Base-by-base conservation (phyloP, 257 asterid genomes). In the Nemophila menziesii region DNA sequence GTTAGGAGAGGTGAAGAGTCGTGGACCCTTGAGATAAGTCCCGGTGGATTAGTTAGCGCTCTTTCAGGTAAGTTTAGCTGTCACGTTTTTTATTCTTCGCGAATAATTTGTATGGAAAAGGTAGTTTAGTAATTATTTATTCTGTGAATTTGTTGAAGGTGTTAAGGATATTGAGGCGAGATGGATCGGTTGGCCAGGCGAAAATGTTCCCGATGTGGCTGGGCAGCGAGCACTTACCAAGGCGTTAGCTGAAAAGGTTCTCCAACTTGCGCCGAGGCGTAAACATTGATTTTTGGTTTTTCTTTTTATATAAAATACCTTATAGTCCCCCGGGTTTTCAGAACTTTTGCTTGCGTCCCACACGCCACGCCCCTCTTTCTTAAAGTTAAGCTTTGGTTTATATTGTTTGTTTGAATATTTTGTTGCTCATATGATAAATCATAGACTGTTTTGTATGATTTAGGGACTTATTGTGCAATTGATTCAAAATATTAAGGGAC, bases 171-270 rank as follows among this genome's bases (percentile, higher is more conserved):
- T 86, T 54, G 96, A 86, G 72, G 89, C 96, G 7, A 77, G 81
- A 56, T 86, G 96, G 96, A 86, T 86, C 49, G 96, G 96, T 48
- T 86, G 96, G 96, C 92, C 96, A 7, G 96, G 96, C 48, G 92
- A 80, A 23, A 81, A 86, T 62, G 93, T 86, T 60, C 86, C 96
- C 6, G 96, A 86, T 49, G 86, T 78, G 71, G 74, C 73, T 16
- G 96, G 93, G 38, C 76, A 81, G 64, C 66, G 56, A 69, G 78
- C 96, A 42, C 93, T 85, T 51, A 63, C 92, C 24, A 63, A 54
- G 64, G 86, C 93, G 46, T 71, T 86, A 20, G 93, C 92, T 47
- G 92, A 86, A 63, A 86, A 81, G 96, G 96, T 34, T 34, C 11
- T 4, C 14, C 11, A 2, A 16, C 11, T 34, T 81, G 48, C 44